Conservation (phyloP, 768 basidiomycete species). For the Glaciozyma martinii region DNA sequence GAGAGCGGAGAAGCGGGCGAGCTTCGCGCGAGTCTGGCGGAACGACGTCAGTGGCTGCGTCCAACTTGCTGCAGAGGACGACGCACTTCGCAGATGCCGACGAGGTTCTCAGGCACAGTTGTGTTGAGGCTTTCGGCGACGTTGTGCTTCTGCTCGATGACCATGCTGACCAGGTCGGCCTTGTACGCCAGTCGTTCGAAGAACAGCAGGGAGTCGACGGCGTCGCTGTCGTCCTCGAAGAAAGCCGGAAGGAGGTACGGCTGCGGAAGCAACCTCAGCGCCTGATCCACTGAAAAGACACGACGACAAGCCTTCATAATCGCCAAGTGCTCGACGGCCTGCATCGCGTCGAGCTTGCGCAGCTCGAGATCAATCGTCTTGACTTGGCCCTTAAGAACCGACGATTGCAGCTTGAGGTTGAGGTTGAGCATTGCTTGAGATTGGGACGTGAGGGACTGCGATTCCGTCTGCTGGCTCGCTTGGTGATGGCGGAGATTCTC, state of each 20-base stretch:
- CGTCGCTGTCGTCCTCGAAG: constrained; percentile 76
- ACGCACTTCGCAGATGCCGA: constrained; percentile 86
- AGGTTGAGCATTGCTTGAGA: constrained; percentile 88
- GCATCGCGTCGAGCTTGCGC: constrained; percentile 70
- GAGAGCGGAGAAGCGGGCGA: constrained; percentile 67
- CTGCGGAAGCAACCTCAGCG: constrained; percentile 39
- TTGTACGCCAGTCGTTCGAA: constrained; percentile 84
- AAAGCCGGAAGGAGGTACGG: constrained; percentile 88
- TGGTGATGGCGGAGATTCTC: constrained; percentile 74
- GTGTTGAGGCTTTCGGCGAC: constrained; percentile 78
- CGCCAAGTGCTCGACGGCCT: constrained; percentile 64
- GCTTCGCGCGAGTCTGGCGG: constrained; percentile 54
- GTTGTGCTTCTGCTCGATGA: constrained; percentile 71
- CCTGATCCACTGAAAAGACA: neutral
- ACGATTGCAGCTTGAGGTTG: constrained; percentile 86
- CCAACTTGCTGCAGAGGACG: neutral
- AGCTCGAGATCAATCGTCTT: constrained; percentile 83
- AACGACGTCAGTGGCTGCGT: neutral
- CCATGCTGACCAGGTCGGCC: constrained; percentile 70
- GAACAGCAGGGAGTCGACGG: constrained; percentile 81
- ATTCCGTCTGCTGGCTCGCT: constrained; percentile 72
- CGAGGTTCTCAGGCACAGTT: constrained; percentile 68
- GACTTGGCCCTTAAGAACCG: constrained; percentile 81
- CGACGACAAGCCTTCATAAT: constrained; percentile 62
- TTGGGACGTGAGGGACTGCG: constrained; percentile 72